These are phyloP conservation scores for Phytophthora agathidicida DNA, from an alignment of 352 stramenopile genomes.

Conservation along the genomic window DNA sequence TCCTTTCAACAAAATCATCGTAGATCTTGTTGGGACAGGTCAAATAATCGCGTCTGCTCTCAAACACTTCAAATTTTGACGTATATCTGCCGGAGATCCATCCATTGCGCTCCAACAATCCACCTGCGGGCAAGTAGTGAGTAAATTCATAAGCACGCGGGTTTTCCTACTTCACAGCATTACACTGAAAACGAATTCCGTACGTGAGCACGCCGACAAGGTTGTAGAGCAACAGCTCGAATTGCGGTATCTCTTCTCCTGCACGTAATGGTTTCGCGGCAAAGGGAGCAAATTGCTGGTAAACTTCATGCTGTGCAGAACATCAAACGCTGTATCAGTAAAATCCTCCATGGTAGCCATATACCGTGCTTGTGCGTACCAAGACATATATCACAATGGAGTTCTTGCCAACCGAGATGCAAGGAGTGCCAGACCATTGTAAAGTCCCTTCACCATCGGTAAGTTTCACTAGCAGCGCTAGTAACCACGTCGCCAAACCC, in stretches of 20 bases:
- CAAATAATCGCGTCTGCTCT: not conserved
- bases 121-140: constrained; percentile 19
- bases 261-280: constrained; percentile 25
- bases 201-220: constrained; percentile 41
- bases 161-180: too few relatives aligned
- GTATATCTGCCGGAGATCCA: constrained; percentile 21
- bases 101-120: constrained; percentile 35
- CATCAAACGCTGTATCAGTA: constrained; percentile 3
- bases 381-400: constrained; percentile 77
- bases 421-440: constrained; percentile 32
- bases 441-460: constrained; percentile 22
- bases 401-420: constrained; percentile 68
- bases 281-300: constrained; percentile 59
- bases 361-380: constrained; percentile 34
- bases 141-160: not conserved
- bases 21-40: not conserved
- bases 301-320: constrained; percentile 59
- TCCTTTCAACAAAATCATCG: too few relatives aligned
- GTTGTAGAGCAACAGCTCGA: constrained; percentile 59
- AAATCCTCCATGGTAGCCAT: not conserved
- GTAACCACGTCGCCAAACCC: constrained; percentile 37
- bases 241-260: constrained; percentile 15
- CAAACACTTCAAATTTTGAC: constrained; percentile 24
- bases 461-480: constrained; percentile 33
- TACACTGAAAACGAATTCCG: not conserved